A percentile compares a stretch with the other conserved stretches of the same genome.
phyloP scores from a whole-genome alignment of 768 basidiomycete genomes.

The Lentinus brumalis region DNA sequence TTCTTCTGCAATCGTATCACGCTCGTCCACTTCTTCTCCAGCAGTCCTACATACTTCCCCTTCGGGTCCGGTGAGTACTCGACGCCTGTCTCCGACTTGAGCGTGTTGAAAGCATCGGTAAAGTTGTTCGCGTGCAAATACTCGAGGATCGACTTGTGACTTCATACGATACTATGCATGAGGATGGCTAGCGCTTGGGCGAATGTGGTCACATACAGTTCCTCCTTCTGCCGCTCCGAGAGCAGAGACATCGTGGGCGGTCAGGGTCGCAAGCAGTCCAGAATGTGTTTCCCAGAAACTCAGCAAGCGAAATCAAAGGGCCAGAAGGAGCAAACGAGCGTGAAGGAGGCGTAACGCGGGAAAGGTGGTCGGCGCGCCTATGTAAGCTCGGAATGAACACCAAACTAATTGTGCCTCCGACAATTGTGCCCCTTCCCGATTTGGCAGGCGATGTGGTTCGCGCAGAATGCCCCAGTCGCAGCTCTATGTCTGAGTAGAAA shows the following conservation, averaged over 20 bases:
- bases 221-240: constrained; percentile 49
- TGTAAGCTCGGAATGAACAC: constrained; percentile 8
- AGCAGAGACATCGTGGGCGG: constrained; percentile 41
- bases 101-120: constrained; percentile 59
- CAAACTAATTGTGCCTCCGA: background rate
- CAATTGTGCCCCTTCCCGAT: constrained; percentile 19
- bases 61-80: constrained; percentile 84
- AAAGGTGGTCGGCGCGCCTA: constrained; percentile 6
- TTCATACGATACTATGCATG: constrained; percentile 32
- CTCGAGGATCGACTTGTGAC: constrained; percentile 81
- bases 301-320: background rate
- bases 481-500: background rate
- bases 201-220: constrained; percentile 40
- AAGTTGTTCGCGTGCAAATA: constrained; percentile 72
- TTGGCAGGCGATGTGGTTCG: constrained; percentile 16
- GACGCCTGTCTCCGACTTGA: constrained; percentile 53
- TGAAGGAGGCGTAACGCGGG: constrained; percentile 17
- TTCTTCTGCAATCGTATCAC: constrained; percentile 96
- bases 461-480: background rate
- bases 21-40: constrained; percentile 98
- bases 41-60: constrained; percentile 79
- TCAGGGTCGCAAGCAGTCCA: background rate
- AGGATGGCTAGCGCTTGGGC: constrained; percentile 2
- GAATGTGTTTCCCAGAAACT: background rate
- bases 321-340: constrained; percentile 11